A percentile compares a stretch with the other conserved stretches of the same genome.
These are phyloP conservation scores for Anthoceros angustus DNA, from an alignment of 225 moss, liverwort and hornwort species.

Conservation along the genomic window DNA sequence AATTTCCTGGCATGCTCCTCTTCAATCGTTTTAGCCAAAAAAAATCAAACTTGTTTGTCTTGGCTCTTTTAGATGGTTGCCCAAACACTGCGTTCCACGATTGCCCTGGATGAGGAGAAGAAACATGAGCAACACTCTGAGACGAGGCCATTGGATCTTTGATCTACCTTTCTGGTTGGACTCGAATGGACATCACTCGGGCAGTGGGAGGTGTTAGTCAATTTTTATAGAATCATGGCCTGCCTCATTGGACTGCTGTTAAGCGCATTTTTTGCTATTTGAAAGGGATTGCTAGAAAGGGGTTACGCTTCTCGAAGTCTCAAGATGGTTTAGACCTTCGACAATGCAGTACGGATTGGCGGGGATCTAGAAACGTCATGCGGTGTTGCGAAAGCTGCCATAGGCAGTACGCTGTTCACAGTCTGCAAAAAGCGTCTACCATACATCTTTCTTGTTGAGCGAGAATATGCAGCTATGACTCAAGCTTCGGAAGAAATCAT, in stretches of 20 bases:
- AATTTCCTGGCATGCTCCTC: too few species aligned
- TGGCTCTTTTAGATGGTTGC: too few species aligned
- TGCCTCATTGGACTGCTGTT: background rate
- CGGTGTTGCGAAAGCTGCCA: background rate
- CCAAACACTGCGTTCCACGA: too few species aligned
- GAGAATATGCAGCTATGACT: background rate
- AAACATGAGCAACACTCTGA: too few species aligned
- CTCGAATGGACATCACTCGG: conserved; percentile 1
- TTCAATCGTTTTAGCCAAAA: too few species aligned
- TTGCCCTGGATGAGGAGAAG: too few species aligned
- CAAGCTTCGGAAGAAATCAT: background rate
- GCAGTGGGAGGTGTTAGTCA: background rate
- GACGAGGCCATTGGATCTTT: too few species aligned
- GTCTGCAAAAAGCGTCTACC: background rate
- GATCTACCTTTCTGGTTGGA: background rate
- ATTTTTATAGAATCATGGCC: background rate
- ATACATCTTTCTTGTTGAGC: background rate
- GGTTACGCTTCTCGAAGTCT: background rate
- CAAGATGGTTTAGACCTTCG: background rate
- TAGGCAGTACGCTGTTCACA: background rate
- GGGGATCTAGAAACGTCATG: background rate
- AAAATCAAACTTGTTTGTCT: too few species aligned
- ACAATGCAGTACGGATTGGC: conserved; percentile 2
- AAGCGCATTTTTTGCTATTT: conserved; percentile 7
- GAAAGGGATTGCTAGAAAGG: background rate